Evolutionary conservation across 768 basidiomycete genomes (phyloP).

Genomic region (Trichaptum fuscoviolaceum): DNA sequence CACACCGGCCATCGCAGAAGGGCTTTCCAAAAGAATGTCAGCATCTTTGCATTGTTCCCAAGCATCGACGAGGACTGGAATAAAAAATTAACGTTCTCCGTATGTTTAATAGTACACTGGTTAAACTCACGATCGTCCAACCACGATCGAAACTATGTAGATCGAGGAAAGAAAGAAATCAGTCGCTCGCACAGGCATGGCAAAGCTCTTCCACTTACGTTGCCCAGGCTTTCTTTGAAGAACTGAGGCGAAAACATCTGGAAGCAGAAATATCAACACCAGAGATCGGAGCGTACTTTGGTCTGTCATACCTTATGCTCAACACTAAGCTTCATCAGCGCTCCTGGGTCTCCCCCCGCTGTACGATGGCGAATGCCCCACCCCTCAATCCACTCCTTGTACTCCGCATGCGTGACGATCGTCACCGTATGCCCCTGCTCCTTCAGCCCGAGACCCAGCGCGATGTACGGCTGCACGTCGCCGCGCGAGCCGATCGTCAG

Average conservation of each 20-base stretch:
- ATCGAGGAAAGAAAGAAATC: conserved; percentile 1
- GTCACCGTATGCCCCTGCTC: conserved; percentile 40
- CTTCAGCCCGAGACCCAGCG: conserved; percentile 34
- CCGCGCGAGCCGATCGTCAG: conserved; percentile 62
- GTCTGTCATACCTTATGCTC: conserved; percentile 35
- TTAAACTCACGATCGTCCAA: conserved; percentile 51
- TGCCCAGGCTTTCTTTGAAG: conserved; percentile 55
- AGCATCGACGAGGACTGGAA: conserved; percentile 50
- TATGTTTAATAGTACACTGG: background rate
- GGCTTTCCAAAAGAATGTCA: conserved; percentile 61
- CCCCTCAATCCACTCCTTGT: conserved; percentile 51
- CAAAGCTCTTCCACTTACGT: conserved; percentile 31
- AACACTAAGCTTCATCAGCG: conserved; percentile 57
- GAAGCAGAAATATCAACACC: conserved; percentile 3
- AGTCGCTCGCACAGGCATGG: background rate
- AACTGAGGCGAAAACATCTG: conserved; percentile 72
- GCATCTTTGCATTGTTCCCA: conserved; percentile 62
- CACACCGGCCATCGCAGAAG: conserved; percentile 65
- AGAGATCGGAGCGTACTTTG: background rate
- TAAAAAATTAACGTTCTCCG: conserved; percentile 1
- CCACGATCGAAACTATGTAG: conserved; percentile 52
- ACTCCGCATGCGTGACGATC: conserved; percentile 44
- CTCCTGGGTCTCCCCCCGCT: conserved; percentile 65
- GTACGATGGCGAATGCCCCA: conserved; percentile 56
- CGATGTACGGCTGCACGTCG: conserved; percentile 48